Percentiles rank a stretch among this genome's conserved stretches.
Conservation (phyloP, 768 basidiomycete genomes). For the Paxillus involutus region DNA sequence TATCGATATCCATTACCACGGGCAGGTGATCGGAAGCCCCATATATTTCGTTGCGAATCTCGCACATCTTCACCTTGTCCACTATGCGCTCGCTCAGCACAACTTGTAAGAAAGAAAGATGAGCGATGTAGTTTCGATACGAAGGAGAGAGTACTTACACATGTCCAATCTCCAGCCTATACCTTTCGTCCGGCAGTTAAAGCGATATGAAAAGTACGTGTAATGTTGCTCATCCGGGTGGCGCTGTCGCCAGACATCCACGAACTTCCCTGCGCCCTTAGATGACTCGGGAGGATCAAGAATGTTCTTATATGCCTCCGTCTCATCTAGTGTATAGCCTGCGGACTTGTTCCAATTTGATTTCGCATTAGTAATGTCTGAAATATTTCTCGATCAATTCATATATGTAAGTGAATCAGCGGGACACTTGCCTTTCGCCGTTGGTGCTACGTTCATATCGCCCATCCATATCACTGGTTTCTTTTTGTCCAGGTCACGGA, state of each 20-base stretch:
- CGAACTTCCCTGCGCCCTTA: slow-evolving; percentile 46
- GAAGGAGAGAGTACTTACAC: slow-evolving; percentile 49
- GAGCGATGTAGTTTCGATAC: neutral
- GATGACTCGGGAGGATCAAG: slow-evolving; percentile 49
- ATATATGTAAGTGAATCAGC: neutral
- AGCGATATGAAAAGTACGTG: slow-evolving; percentile 83
- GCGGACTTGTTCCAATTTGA: slow-evolving; percentile 87
- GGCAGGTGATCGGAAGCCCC: slow-evolving; percentile 89
- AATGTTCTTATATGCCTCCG: slow-evolving; percentile 68
- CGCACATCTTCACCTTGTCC: slow-evolving; percentile 73
- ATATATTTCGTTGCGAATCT: slow-evolving; percentile 82
- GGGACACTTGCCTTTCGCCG: slow-evolving; percentile 52
- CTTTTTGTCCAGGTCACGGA: slow-evolving; percentile 68
- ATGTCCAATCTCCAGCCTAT: slow-evolving; percentile 88
- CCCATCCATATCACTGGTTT: slow-evolving; percentile 91
- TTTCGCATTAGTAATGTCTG: slow-evolving; percentile 70
- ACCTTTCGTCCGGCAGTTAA: slow-evolving; percentile 76
- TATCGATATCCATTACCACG: slow-evolving; percentile 71
- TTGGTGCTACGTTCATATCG: slow-evolving; percentile 86
- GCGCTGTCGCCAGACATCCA: slow-evolving; percentile 77
- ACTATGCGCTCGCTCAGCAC: slow-evolving; percentile 71
- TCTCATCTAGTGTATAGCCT: slow-evolving; percentile 84
- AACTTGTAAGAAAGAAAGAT: slow-evolving; percentile 42
- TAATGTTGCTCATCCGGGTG: slow-evolving; percentile 74
- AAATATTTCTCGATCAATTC: neutral